Evolutionary conservation across 176 grass and related monocot genomes (phyloP).

Genomic region (Bonia amplexicaulis): DNA sequence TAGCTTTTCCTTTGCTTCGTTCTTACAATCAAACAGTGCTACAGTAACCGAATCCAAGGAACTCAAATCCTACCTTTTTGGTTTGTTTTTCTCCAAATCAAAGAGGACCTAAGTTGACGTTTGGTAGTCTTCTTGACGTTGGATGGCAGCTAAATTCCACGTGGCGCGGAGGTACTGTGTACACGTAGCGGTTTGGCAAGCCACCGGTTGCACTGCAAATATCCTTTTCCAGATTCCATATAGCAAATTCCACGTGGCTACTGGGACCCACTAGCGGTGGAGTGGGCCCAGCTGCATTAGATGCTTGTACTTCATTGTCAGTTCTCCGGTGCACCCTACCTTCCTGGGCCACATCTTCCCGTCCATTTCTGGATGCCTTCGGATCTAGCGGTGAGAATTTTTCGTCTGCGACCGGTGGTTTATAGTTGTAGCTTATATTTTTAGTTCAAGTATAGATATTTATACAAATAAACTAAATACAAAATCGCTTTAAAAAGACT

Average conservation of each 20-base stretch:
- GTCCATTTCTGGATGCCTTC: not conserved
- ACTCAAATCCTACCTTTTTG: too few species aligned
- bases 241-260: not conserved
- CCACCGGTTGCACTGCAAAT: not conserved
- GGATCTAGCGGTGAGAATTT: too few species aligned
- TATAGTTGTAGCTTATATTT: too few species aligned
- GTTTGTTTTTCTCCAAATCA: not conserved
- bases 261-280: not conserved
- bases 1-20: too few species aligned
- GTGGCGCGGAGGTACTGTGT: not conserved
- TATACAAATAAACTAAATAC: too few species aligned
- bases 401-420: too few species aligned
- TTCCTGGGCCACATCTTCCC: not conserved
- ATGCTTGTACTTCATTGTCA: not conserved
- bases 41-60: too few species aligned
- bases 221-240: not conserved
- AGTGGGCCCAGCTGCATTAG: not conserved
- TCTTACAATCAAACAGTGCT: too few species aligned
- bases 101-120: not conserved
- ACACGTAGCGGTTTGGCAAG: not conserved
- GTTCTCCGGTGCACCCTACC: not conserved
- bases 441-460: too few species aligned
- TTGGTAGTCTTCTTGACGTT: not conserved
- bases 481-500: too few species aligned
- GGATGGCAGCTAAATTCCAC: too few species aligned